Percentiles rank a stretch among this genome's conserved stretches.
Conservation (phyloP, 2,329 filamentous ascomycete species). For the Fusarium hainanense region DNA sequence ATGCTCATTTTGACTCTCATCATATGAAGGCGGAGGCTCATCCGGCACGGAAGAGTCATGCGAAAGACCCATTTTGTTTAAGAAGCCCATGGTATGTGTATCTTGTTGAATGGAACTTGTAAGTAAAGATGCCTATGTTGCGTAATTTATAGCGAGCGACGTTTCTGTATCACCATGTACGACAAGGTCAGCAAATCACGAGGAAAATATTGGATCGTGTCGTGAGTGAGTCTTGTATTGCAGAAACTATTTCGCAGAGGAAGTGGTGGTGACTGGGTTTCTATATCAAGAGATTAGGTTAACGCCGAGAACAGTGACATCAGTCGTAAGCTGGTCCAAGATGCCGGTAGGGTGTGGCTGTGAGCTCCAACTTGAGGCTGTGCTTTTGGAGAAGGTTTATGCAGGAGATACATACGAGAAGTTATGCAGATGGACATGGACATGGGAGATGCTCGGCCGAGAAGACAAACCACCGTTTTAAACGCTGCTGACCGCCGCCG, state of each 20-base stretch:
- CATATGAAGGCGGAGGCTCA: conserved; percentile 28
- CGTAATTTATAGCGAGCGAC: background rate
- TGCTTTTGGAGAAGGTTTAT: conserved; percentile 1
- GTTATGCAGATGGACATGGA: background rate
- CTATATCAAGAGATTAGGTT: conserved; percentile 8
- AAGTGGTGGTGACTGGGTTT: conserved; percentile 2
- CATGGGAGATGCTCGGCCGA: background rate
- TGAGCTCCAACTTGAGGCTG: background rate
- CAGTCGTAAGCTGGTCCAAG: background rate
- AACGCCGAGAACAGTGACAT: conserved; percentile 15
- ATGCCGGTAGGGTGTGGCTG: conserved; percentile 16
- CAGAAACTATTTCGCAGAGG: background rate
- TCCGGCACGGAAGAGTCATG: conserved; percentile 9
- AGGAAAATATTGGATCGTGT: background rate
- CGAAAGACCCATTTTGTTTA: background rate
- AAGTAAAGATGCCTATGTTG: background rate
- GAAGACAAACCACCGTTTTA: background rate
- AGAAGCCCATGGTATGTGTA: conserved; percentile 2
- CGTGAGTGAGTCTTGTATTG: background rate
- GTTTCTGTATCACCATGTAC: background rate
- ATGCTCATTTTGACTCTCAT: conserved; percentile 11
- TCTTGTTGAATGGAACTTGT: background rate
- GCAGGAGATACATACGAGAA: background rate
- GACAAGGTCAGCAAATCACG: background rate
- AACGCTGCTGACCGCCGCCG: background rate